Base-by-base conservation (phyloP, 495 filamentous ascomycete genomes). In the Lasiosphaeriaceae sp. region DNA sequence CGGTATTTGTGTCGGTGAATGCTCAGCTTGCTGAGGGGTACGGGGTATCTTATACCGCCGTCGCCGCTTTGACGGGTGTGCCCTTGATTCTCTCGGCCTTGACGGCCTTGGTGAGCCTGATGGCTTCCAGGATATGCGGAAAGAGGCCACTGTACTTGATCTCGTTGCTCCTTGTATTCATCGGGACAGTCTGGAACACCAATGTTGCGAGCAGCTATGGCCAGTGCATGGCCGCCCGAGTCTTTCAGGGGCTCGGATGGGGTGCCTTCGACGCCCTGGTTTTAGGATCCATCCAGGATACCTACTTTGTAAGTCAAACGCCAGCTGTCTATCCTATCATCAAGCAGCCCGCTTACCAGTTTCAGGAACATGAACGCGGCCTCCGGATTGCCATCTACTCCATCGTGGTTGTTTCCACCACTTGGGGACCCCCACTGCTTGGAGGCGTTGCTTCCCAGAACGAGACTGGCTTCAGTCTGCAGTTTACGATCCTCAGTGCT, bases 171-270 rank as follows among this genome's bases (percentile, higher is more conserved):
- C 20, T 75, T n/a, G 60, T 80, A 50, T 75, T 82, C 20, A 64
- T 75, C 23, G 75, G 74, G 1, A 62, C 69, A 16, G 64, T 75
- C 8, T 80, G 76, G 78, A 80, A 76, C 51, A 80, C 75, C 50
- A 69, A 72, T 19, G 71, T 76, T 9, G 60, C 62, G 31, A 63
- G 50, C 53, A 69, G 65, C 59, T 75, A 74, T 54, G 65, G 54
- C 20, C 66, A 78, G 56, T 77, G 77, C 54, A 76, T 81, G 77
- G 66, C 74, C 5, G 74, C 77, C 16, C 65, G 79, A 29, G 60
- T 79, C 19, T 74, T 81, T 17, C 77, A 81, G 55, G 77, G 77
- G 11, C 23, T 80, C 9, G 78, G 76, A n/a, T 82, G 79, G 79
- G 79, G 79, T 26, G 70, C 72, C 22, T 77, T 80, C 43, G 79